Conservation (phyloP, 148 eudicot genomes). For the Mesembryanthemum crystallinum region DNA sequence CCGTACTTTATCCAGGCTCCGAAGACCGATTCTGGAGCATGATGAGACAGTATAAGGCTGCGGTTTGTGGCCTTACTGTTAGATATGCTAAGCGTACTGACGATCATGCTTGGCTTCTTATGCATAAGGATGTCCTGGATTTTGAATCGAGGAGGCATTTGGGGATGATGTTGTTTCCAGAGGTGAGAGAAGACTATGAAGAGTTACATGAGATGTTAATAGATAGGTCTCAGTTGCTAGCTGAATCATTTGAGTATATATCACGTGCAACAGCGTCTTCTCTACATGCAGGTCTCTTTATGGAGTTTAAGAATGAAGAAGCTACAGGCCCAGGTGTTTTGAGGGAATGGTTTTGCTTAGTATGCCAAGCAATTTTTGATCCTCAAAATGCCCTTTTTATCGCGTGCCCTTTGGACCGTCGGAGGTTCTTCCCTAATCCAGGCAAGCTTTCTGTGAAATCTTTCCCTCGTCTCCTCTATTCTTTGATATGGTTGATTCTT, state of each 20-base stretch:
- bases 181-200: conserved; percentile 64
- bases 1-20: conserved; percentile 41
- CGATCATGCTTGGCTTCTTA: conserved; percentile 66
- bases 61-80: conserved; percentile 48
- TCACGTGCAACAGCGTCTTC: conserved; percentile 45
- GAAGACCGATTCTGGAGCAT: conserved; percentile 49
- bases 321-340: conserved; percentile 95
- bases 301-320: conserved; percentile 92
- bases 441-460: conserved; percentile 36
- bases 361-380: conserved; percentile 77
- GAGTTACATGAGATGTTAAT: conserved; percentile 90
- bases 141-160: conserved; percentile 87
- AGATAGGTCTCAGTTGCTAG: conserved; percentile 71
- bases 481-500: not conserved
- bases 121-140: conserved; percentile 58
- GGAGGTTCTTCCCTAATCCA: conserved; percentile 91
- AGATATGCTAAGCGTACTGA: conserved; percentile 49
- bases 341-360: conserved; percentile 91
- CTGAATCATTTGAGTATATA: conserved; percentile 86
- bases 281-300: conserved; percentile 63
- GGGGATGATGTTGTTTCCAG: conserved; percentile 78
- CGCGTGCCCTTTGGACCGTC: conserved; percentile 76
- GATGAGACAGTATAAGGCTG: conserved; percentile 47
- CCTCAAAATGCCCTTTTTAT: conserved; percentile 81
- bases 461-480: too few relatives aligned